Evolutionary conservation across 2,329 filamentous ascomycete species (phyloP), one percentile per base, ranked within the genome.

Genomic region (Sarocladium strictum): DNA sequence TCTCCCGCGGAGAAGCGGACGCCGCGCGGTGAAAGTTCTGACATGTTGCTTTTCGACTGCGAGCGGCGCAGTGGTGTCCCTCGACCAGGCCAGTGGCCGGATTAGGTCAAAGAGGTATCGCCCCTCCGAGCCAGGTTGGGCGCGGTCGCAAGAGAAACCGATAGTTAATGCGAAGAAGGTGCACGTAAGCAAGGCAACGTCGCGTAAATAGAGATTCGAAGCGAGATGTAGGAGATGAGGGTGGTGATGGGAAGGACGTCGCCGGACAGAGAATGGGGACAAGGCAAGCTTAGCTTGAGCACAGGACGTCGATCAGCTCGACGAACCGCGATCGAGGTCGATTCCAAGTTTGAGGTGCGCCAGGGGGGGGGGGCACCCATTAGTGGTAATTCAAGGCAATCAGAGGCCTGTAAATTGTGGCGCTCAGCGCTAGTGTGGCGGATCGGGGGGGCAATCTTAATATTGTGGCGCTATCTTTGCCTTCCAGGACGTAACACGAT

Each of bases 1-100:
- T 54, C 52, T 21, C 26, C 57, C 23, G 14, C 21, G 12, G 57
- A 58, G 54, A 58, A 58, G 47, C 57, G 57, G 6, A 58, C 57
- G 24, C 54, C 55, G 10, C 57, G 53, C n/a, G 53, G 53, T 19
- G 57, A 57, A 14, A 43, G 37, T 12, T 58, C 55, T 17, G 57
- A 38, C 57, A 58, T 58, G 53, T 32, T 37, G 21, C 19, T 17
- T 15, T 19, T 27, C 7, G 10, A 19, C 50, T 24, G 33, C 32
- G 15, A 38, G 33, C 23, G 32, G 35, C 50, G 33, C 27, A 27
- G 12, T 27, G 19, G 14, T 40, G 17, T 40, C 21, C 12, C 47
- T 49, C 6, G 24, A n/a, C 17, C 14, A 21, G 26, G n/a, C 23
- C 6, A 11, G 38, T 23, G 14, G 26, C 2, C 21, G 9, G n/a